Base-by-base conservation (phyloP, 495 filamentous ascomycete species). In the Podospora fimiseda region DNA sequence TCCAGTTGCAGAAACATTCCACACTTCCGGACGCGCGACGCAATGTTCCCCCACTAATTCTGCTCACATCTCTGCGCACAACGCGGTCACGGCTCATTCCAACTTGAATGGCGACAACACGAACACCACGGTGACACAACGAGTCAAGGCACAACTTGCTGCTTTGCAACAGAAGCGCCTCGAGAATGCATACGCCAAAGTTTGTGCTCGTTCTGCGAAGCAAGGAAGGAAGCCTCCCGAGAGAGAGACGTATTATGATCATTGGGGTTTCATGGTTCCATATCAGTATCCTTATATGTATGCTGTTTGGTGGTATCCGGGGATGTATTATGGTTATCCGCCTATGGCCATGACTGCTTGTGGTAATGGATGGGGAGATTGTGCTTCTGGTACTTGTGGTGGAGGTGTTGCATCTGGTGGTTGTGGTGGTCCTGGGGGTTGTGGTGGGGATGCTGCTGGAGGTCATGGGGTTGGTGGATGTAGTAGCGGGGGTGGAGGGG, bases 11-110 rank as follows among this genome's bases (percentile, higher is more conserved):
- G 71, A 80, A 43, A 67, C 75, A 54, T 78, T 84, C 59, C 72
- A 80, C 56, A 58, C 64, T 9, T 77, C 79, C 9, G 77, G 82
- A 53, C 73, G 70, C 1, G 75, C 82, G 16, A 59, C 80, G 41
- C 60, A 75, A 43, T 76, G 73, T 54, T 76, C 81, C 3, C 77
- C 77, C 2, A 58, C 77, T 52, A 80, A 76, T 47, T 82, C 80
- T 57, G 80, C 83, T 1, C 88, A 92, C 66, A 86, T 92, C 65
- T 84, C 80, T 6, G 72, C 84, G 0, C 88, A 92, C 73, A 87
- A 81, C 64, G 73, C 80, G 8, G 59, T 68, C 53, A 58, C 56
- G n/a, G n/a, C n/a, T n/a, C n/a, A n/a, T n/a, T n/a, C n/a, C n/a
- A n/a, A n/a, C n/a, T n/a, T n/a, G n/a, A n/a, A n/a, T n/a, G n/a